These are phyloP conservation scores for Bassia scoparia DNA, from an alignment of 148 eudicot genomes.

Conservation along the genomic window DNA sequence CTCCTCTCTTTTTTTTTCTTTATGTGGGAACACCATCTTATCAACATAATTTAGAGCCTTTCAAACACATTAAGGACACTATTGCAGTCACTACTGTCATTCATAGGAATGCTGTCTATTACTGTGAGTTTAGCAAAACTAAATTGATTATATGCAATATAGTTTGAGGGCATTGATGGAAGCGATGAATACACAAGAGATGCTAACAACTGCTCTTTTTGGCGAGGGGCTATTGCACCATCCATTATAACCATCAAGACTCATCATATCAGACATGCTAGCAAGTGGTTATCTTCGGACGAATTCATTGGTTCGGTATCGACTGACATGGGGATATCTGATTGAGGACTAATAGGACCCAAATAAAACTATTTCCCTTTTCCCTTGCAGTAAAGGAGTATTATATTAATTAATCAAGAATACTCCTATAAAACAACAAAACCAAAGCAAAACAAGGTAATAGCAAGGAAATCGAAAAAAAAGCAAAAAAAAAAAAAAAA, in stretches of 20 bases:
- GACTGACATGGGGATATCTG: slow-evolving; percentile 26
- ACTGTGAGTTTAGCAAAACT: slow-evolving; percentile 40
- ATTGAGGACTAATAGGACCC: slow-evolving; percentile 34
- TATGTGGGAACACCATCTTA: slow-evolving; percentile 23
- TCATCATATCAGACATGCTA: slow-evolving; percentile 46
- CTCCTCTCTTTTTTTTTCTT: no score
- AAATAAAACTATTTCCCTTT: slow-evolving; percentile 27
- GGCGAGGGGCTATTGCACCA: slow-evolving; percentile 68
- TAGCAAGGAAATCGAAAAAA: no score
- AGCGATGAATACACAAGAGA: slow-evolving; percentile 40
- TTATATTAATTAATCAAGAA: slow-evolving; percentile 35
- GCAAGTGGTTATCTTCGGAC: slow-evolving; percentile 39
- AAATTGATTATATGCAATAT: slow-evolving; percentile 39
- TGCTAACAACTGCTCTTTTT: slow-evolving; percentile 58
- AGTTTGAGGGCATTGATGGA: slow-evolving; percentile 25
- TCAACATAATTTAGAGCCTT: slow-evolving; percentile 31
- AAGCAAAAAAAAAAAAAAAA: no score
- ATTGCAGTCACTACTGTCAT: slow-evolving; percentile 23
- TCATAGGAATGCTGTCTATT: slow-evolving; percentile 20
- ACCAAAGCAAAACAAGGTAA: background rate
- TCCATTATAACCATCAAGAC: slow-evolving; percentile 56
- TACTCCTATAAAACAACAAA: slow-evolving; percentile 4
- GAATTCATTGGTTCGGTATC: slow-evolving; percentile 37
- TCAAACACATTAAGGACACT: slow-evolving; percentile 23
- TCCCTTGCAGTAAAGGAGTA: slow-evolving; percentile 37